phyloP scores from a whole-genome alignment of 148 eudicot genomes.

The Amaranthus hypochondriacus region DNA sequence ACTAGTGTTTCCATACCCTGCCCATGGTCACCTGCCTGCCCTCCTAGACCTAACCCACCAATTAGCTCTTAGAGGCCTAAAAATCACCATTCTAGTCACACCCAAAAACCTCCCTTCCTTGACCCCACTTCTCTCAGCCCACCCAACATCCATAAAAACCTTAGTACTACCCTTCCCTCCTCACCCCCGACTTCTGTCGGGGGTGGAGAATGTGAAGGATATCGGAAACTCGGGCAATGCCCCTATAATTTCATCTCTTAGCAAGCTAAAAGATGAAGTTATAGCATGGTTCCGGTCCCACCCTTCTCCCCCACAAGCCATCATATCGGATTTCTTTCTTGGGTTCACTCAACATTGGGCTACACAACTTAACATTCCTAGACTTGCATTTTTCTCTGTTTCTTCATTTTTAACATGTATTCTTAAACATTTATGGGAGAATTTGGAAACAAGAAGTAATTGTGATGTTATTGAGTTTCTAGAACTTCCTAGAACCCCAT shows the following conservation, averaged over 20 bases:
- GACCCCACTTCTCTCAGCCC: conserved; percentile 37
- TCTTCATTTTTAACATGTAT: conserved; percentile 22
- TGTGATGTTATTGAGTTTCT: conserved; percentile 18
- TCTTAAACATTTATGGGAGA: conserved; percentile 16
- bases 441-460: conserved; percentile 10
- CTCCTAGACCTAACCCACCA: conserved; percentile 55
- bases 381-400: conserved; percentile 43
- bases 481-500: conserved; percentile 42
- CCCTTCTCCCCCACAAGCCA: conserved; percentile 46
- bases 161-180: conserved; percentile 51
- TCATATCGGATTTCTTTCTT: conserved; percentile 62
- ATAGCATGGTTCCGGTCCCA: conserved; percentile 49
- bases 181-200: conserved; percentile 39
- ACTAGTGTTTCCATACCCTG: conserved; percentile 59
- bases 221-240: conserved; percentile 42
- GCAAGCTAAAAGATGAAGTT: conserved; percentile 34
- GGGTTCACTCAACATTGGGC: conserved; percentile 58
- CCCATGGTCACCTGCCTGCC: conserved; percentile 63
- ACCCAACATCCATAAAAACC: conserved; percentile 38
- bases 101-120: conserved; percentile 50
- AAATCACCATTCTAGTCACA: conserved; percentile 49
- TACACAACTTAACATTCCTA: conserved; percentile 31
- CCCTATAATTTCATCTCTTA: conserved; percentile 31
- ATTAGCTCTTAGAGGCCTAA: conserved; percentile 39
- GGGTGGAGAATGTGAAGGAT: conserved; percentile 45